These are phyloP conservation scores for Delphinella strobiligena DNA, from an alignment of 2,329 filamentous ascomycete species.

Conservation along the genomic window DNA sequence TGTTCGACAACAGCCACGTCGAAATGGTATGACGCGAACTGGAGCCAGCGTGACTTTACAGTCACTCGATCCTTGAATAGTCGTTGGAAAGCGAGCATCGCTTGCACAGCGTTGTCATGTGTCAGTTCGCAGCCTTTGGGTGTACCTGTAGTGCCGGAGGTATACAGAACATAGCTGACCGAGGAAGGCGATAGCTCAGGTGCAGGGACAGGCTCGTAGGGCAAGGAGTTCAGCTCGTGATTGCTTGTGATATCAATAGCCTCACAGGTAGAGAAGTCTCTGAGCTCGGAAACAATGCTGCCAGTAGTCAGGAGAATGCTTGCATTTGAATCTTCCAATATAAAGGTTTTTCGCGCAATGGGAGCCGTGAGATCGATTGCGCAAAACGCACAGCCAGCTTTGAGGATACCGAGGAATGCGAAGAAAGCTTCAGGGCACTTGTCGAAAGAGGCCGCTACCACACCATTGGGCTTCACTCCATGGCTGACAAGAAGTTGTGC, in stretches of 20 bases:
- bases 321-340: slow-evolving; percentile 60
- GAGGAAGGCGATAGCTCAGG: slow-evolving; percentile 35
- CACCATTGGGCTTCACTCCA: slow-evolving; percentile 42
- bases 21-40: slow-evolving; percentile 91
- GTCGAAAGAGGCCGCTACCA: slow-evolving; percentile 69
- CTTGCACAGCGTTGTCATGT: slow-evolving; percentile 79
- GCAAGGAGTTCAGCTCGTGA: slow-evolving; percentile 20
- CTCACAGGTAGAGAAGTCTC: slow-evolving; percentile 15
- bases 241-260: slow-evolving; percentile 33
- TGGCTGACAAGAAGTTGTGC: slow-evolving; percentile 49
- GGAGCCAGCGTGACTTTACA: slow-evolving; percentile 63
- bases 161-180: slow-evolving; percentile 75
- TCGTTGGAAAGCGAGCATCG: slow-evolving; percentile 73
- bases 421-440: slow-evolving; percentile 80
- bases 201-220: slow-evolving; percentile 23
- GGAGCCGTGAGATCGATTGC: slow-evolving; percentile 69
- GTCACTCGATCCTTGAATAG: slow-evolving; percentile 70
- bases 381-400: slow-evolving; percentile 70
- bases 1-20: slow-evolving; percentile 89
- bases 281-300: slow-evolving; percentile 5
- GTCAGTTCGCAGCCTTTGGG: slow-evolving; percentile 84
- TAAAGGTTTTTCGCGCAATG: slow-evolving; percentile 61
- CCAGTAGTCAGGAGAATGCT: slow-evolving; percentile 46
- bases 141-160: slow-evolving; percentile 73
- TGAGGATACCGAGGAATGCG: slow-evolving; percentile 68